These are phyloP conservation scores for Pseudogymnoascus destructans DNA, from an alignment of 2,329 filamentous ascomycete genomes.

Conservation along the genomic window DNA sequence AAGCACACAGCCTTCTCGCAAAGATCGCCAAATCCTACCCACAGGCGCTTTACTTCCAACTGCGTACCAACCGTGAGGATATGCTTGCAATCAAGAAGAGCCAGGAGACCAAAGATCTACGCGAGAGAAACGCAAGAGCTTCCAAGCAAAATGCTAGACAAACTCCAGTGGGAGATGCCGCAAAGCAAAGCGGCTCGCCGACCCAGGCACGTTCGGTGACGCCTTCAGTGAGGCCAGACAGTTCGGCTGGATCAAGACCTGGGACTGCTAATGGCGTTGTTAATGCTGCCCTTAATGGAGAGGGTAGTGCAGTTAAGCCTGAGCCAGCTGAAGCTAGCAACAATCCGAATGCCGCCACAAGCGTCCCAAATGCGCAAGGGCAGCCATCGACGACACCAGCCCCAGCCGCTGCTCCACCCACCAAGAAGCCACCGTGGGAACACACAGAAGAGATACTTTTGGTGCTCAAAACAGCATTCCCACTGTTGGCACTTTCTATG, in stretches of 20 bases:
- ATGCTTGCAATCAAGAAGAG: constrained; percentile 85
- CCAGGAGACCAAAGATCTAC: constrained; percentile 60
- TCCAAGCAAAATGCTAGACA: constrained; percentile 27
- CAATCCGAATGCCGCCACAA: constrained; percentile 13
- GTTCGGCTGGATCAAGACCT: constrained; percentile 26
- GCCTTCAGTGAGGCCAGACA: constrained; percentile 18
- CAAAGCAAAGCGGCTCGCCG: constrained; percentile 25
- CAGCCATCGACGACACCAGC: constrained; percentile 26
- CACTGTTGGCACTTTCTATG: constrained; percentile 90
- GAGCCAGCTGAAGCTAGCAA: constrained; percentile 19
- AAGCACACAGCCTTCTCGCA: constrained; percentile 73
- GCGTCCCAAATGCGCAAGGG: constrained; percentile 25
- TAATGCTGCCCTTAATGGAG: constrained; percentile 13
- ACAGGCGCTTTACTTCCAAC: constrained; percentile 89
- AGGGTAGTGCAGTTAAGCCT: constrained; percentile 17
- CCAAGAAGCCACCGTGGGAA: constrained; percentile 79
- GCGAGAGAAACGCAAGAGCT: constrained; percentile 24
- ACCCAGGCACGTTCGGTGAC: constrained; percentile 20
- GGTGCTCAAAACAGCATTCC: constrained; percentile 92
- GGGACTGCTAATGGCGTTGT: constrained; percentile 33
- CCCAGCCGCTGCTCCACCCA: constrained; percentile 18
- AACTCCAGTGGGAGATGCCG: constrained; percentile 16
- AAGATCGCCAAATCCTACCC: constrained; percentile 95
- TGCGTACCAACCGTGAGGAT: constrained; percentile 87
- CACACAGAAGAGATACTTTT: constrained; percentile 92